Conservation (phyloP, 768 basidiomycete genomes). For the Mycena amicta region DNA sequence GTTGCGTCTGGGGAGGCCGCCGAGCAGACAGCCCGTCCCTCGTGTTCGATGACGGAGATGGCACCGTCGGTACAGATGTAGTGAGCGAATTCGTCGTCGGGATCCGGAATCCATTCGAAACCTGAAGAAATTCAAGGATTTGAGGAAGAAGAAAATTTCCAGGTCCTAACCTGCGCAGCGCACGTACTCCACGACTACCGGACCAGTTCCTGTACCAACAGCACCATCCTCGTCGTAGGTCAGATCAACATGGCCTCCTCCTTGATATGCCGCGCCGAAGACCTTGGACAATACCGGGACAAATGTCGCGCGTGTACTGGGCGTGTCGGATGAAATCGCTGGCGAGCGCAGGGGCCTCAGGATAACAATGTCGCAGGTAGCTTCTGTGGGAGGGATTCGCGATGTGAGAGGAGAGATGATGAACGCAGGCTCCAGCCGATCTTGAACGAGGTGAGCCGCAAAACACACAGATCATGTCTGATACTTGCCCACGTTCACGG, state of each 20-base stretch:
- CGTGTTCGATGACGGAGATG: slow-evolving; percentile 60
- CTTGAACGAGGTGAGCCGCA: slow-evolving; percentile 42
- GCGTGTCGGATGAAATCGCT: slow-evolving; percentile 41
- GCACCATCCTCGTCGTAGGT: slow-evolving; percentile 53
- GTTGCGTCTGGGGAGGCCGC: slow-evolving; percentile 38
- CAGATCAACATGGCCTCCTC: slow-evolving; percentile 70
- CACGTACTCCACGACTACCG: slow-evolving; percentile 72
- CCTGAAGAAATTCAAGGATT: slow-evolving; percentile 4
- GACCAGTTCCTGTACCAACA: slow-evolving; percentile 46
- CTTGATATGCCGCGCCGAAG: slow-evolving; percentile 71
- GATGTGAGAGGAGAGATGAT: slow-evolving; percentile 69
- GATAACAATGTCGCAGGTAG: slow-evolving; percentile 72
- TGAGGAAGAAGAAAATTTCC: background rate
- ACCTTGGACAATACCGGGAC: slow-evolving; percentile 55
- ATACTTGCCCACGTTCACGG: slow-evolving; percentile 75
- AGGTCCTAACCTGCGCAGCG: slow-evolving; percentile 74
- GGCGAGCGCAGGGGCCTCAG: slow-evolving; percentile 74
- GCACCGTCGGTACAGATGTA: slow-evolving; percentile 81
- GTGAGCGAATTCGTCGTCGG: slow-evolving; percentile 62
- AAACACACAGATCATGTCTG: slow-evolving; percentile 71
- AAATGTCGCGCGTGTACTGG: slow-evolving; percentile 50
- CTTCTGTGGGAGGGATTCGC: slow-evolving; percentile 43
- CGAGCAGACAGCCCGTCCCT: slow-evolving; percentile 59
- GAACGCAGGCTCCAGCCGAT: slow-evolving; percentile 84
- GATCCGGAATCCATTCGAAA: slow-evolving; percentile 45